Evolutionary conservation across 768 basidiomycete species (phyloP).

Genomic region (Podaxis sp.): DNA sequence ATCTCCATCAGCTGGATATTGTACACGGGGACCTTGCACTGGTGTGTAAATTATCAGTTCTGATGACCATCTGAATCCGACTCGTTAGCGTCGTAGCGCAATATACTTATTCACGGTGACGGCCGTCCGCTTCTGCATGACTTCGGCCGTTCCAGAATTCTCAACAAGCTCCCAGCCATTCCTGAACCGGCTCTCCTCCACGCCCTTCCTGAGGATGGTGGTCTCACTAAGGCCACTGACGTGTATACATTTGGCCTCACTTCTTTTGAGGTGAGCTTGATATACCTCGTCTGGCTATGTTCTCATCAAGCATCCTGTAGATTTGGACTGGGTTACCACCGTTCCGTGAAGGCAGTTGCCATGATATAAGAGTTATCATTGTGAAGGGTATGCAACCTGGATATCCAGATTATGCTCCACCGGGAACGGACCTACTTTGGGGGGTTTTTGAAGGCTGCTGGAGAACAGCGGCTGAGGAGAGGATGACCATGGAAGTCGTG

Average conservation of each 20-base stretch:
- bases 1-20: background rate
- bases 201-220: background rate
- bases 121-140: background rate
- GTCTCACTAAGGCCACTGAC: slow-evolving; percentile 18
- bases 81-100: background rate
- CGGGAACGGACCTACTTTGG: background rate
- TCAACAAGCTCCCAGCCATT: no score
- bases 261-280: slow-evolving; percentile 17
- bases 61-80: background rate
- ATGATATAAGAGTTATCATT: background rate
- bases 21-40: background rate
- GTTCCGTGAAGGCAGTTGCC: background rate
- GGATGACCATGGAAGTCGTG: background rate
- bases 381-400: background rate
- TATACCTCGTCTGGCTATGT: background rate
- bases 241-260: slow-evolving; percentile 20
- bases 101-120: background rate
- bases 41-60: background rate
- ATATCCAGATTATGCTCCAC: background rate
- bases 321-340: slow-evolving; percentile 3
- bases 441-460: slow-evolving; percentile 5
- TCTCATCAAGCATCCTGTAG: background rate
- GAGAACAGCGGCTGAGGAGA: background rate
- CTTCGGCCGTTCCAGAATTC: slow-evolving; percentile 17
- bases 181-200: no score